These are phyloP conservation scores for Choiromyces venosus DNA, from an alignment of 495 filamentous ascomycete species.

Conservation along the genomic window DNA sequence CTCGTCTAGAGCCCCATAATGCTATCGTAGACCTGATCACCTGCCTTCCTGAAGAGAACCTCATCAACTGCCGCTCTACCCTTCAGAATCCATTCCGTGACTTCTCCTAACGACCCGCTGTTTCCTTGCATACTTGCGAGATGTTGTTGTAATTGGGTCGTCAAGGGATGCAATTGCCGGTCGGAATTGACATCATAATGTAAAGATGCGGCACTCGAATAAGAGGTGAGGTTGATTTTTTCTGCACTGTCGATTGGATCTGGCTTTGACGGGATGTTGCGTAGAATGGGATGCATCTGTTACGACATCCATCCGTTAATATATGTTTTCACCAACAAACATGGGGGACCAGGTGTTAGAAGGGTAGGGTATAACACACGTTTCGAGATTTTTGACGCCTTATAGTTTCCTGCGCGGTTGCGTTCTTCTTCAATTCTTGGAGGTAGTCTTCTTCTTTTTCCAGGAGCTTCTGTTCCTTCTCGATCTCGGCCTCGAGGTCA, in stretches of 20 bases:
- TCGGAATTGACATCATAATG: slow-evolving; percentile 36
- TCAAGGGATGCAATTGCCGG: slow-evolving; percentile 29
- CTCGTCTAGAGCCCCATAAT: slow-evolving; percentile 39
- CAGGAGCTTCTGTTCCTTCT: slow-evolving; percentile 26
- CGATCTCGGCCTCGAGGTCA: slow-evolving; percentile 35
- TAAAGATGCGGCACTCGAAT: slow-evolving; percentile 19
- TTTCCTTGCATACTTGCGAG: slow-evolving; percentile 41
- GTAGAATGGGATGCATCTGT: slow-evolving; percentile 35
- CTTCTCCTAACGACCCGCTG: slow-evolving; percentile 28
- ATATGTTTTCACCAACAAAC: background rate
- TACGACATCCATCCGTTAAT: slow-evolving; percentile 4
- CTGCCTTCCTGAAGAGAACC: slow-evolving; percentile 32
- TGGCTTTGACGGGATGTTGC: slow-evolving; percentile 14
- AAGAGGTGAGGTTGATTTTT: slow-evolving; percentile 27
- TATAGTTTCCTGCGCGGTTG: slow-evolving; percentile 27
- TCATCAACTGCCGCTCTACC: slow-evolving; percentile 39
- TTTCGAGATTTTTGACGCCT: slow-evolving; percentile 30
- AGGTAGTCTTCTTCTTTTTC: slow-evolving; percentile 25
- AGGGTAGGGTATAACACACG: slow-evolving; percentile 15
- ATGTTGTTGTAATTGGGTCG: slow-evolving; percentile 28
- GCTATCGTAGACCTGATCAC: slow-evolving; percentile 28
- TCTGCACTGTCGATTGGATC: slow-evolving; percentile 22
- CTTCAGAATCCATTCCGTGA: slow-evolving; percentile 33
- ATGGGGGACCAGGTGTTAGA: background rate
- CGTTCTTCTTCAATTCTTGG: slow-evolving; percentile 31